phyloP scores from a whole-genome alignment of 805 yeast genomes.

The Cyberlindnera subsufficiens region DNA sequence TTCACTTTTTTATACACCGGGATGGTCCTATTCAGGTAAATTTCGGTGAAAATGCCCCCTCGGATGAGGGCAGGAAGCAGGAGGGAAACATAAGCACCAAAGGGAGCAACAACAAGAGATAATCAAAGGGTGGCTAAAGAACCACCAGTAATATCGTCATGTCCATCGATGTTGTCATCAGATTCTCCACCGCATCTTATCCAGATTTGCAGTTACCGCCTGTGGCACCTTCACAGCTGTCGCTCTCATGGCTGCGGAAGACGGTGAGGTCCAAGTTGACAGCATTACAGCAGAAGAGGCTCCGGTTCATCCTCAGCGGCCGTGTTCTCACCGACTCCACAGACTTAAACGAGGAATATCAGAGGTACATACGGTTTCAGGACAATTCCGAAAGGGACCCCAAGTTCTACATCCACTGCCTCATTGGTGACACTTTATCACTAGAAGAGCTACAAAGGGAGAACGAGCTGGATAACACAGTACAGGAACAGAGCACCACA shows the following conservation, averaged over 20 bases:
- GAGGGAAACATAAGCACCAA: no score
- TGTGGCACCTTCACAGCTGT: conserved; percentile 26
- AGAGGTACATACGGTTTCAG: conserved; percentile 22
- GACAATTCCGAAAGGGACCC: conserved; percentile 10
- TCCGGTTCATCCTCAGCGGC: conserved; percentile 67
- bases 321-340: conserved; percentile 53
- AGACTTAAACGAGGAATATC: conserved; percentile 46
- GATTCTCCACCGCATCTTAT: conserved; percentile 40
- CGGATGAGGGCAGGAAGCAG: neutral
- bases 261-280: conserved; percentile 31
- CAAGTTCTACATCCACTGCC: conserved; percentile 68
- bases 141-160: neutral
- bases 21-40: neutral
- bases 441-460: conserved; percentile 54
- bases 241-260: conserved; percentile 34
- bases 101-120: neutral
- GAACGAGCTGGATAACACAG: conserved; percentile 46
- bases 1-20: neutral
- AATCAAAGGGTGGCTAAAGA: neutral
- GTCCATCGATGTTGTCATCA: conserved; percentile 24
- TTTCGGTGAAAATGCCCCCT: neutral
- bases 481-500: conserved; percentile 44
- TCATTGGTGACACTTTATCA: conserved; percentile 61
- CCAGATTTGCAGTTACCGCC: conserved; percentile 36
- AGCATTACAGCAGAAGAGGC: conserved; percentile 35